Evolutionary conservation across 179 eudicot species (phyloP).

Genomic region (Gypsophila paniculata): DNA sequence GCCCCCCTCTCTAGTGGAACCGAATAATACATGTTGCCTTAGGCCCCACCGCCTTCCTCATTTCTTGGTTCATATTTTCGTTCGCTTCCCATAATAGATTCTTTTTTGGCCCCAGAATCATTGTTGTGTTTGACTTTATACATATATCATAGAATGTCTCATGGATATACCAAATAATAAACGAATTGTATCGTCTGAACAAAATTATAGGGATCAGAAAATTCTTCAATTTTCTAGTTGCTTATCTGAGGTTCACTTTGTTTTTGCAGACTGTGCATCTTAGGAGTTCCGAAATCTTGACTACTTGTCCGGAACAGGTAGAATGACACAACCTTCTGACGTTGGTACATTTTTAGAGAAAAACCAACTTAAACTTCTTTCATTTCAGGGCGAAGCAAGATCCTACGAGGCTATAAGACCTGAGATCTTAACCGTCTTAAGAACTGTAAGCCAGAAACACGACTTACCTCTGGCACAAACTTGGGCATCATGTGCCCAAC

Average conservation of each 20-base stretch:
- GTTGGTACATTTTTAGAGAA: neutral
- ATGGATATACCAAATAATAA: neutral
- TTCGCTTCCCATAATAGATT: too few species aligned
- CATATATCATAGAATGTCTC: neutral
- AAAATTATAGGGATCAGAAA: neutral
- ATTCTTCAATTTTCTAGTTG: slow-evolving; percentile 11
- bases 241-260: slow-evolving; percentile 24
- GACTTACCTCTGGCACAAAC: slow-evolving; percentile 69
- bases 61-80: neutral
- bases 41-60: neutral
- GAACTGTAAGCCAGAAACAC: slow-evolving; percentile 45
- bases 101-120: neutral
- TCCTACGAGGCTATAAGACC: slow-evolving; percentile 33
- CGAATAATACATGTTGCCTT: too few species aligned
- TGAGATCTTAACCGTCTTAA: slow-evolving; percentile 45
- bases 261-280: slow-evolving; percentile 57
- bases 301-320: slow-evolving; percentile 56
- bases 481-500: slow-evolving; percentile 66
- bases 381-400: slow-evolving; percentile 40
- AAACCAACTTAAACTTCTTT: neutral
- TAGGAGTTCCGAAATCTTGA: slow-evolving; percentile 51
- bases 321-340: slow-evolving; percentile 2
- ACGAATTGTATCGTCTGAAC: neutral
- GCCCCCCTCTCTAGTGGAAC: too few species aligned
- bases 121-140: neutral